Percentiles rank a stretch among this genome's conserved stretches.
Conservation (phyloP, 2,329 filamentous ascomycete species). For the Fonsecaea nubica region DNA sequence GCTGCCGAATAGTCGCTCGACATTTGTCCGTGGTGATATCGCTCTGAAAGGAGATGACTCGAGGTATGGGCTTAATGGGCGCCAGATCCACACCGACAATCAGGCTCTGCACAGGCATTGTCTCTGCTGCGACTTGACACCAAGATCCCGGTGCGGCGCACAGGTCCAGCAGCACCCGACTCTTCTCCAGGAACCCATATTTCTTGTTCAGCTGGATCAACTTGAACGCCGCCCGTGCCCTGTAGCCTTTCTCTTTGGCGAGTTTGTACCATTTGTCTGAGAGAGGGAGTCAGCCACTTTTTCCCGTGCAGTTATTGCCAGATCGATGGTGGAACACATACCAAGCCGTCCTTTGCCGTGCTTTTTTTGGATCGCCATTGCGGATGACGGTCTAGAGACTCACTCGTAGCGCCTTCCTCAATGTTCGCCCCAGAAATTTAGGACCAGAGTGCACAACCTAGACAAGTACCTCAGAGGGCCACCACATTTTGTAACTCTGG, state of each 20-base stretch:
- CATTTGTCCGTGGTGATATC: constrained; percentile 98
- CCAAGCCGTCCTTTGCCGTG: constrained; percentile 45
- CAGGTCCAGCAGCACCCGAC: constrained; percentile 94
- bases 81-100: constrained; percentile 94
- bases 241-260: constrained; percentile 97
- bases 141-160: constrained; percentile 97
- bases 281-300: constrained; percentile 45
- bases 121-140: constrained; percentile 95
- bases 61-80: constrained; percentile 94
- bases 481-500: not conserved
- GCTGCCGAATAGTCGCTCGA: constrained; percentile 82
- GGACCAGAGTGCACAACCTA: not conserved
- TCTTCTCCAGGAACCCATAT: constrained; percentile 97
- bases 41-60: constrained; percentile 93
- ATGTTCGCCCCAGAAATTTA: not conserved
- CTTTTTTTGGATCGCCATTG: constrained; percentile 97
- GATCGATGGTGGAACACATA: constrained; percentile 12
- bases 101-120: constrained; percentile 86
- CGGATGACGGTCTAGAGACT: not conserved
- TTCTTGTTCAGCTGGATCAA: constrained; percentile 98
- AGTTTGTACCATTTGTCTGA: constrained; percentile 99
- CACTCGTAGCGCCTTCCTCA: not conserved
- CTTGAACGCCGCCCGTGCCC: constrained; percentile 96
- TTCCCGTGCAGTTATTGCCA: not conserved
- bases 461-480: not conserved